Evolutionary conservation across 2,329 filamentous ascomycete genomes (phyloP).

Genomic region (Alternaria sp.): DNA sequence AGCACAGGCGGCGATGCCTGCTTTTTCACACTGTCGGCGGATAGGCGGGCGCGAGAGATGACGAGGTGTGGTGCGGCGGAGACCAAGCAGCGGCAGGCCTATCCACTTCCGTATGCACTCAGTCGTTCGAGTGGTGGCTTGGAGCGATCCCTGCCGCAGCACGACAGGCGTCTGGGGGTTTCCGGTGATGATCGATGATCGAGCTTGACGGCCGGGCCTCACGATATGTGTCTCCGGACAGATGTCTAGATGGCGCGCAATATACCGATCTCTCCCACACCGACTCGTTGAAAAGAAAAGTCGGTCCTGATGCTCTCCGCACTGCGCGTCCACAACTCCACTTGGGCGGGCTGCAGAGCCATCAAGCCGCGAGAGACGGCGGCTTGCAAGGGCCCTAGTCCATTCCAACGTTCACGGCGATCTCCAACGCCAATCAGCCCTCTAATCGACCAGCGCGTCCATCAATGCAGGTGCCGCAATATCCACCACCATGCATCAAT

Average conservation of each 20-base stretch:
- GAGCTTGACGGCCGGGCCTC: conserved; percentile 8
- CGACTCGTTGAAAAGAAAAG: conserved; percentile 9
- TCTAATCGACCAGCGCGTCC: conserved; percentile 24
- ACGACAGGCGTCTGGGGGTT: conserved; percentile 17
- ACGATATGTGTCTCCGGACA: background rate
- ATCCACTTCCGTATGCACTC: conserved; percentile 30
- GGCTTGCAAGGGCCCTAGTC: conserved; percentile 31
- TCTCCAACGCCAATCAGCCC: conserved; percentile 29
- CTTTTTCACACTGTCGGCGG: conserved; percentile 25
- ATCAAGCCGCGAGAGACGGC: conserved; percentile 22
- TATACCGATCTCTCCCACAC: background rate
- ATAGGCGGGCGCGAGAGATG: conserved; percentile 31
- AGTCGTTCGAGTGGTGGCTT: conserved; percentile 44
- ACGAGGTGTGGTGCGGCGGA: conserved; percentile 34
- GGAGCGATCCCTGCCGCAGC: conserved; percentile 34
- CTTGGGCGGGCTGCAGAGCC: conserved; percentile 6
- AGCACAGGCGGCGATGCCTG: conserved; percentile 20
- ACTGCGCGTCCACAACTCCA: conserved; percentile 7
- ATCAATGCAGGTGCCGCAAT: conserved; percentile 34
- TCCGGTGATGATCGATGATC: conserved; percentile 15
- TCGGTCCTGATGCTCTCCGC: conserved; percentile 12
- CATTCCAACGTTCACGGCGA: conserved; percentile 30
- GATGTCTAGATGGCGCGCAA: background rate
- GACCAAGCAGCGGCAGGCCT: conserved; percentile 30
- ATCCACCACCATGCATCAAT: conserved; percentile 29